Base-by-base conservation (phyloP, 108 stramenopile species). In the Poteriospumella lacustris region DNA sequence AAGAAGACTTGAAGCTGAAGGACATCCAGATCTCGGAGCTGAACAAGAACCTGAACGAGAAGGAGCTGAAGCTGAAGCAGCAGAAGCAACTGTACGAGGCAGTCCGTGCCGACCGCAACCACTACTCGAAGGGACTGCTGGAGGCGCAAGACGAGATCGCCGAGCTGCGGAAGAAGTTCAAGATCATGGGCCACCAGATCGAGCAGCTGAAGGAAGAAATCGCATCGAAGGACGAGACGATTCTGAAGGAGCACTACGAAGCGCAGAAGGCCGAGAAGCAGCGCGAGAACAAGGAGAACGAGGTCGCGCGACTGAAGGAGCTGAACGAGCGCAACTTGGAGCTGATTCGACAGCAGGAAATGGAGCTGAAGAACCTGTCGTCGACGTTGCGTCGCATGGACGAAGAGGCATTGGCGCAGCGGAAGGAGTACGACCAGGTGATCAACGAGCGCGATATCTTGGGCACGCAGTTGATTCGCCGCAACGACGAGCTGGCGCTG, bases 381-480 rank as follows among this genome's bases (percentile, higher is more conserved):
- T 81, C 78, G 5, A 87, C 90, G 70, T 86, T 92, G 59, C 75
- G 89, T 36, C 80, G 87, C 58, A 82, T 91, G 81, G 92, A 93
- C 77, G 91, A 91, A 44, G 87, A 87, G 62, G 90, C 88, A 24
- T 44, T 85, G 38, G 72, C 81, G 75, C 90, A 91, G 78, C 78
- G 84, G 34, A 90, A 86, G 76, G 90, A 91, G 82, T 89, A 84
- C 68, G 89, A 91, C 70, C 85, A 84, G 81, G 83, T 85, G 40
- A 88, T 93, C 38, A 89, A 89, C 70, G 90, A 93, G 80, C 83
- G 92, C n/a, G 92, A 93, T 77, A 91, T 93, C 41, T 82, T 93
- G 9, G 70, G 92, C 41, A 90, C 91, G 40, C 90, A 91, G 85
- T 87, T 93, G 26, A 93, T 93, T 52, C 89, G 92, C 12, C 85